phyloP scores from a whole-genome alignment of 2,329 filamentous ascomycete genomes.

The Thielaviopsis musarum region DNA sequence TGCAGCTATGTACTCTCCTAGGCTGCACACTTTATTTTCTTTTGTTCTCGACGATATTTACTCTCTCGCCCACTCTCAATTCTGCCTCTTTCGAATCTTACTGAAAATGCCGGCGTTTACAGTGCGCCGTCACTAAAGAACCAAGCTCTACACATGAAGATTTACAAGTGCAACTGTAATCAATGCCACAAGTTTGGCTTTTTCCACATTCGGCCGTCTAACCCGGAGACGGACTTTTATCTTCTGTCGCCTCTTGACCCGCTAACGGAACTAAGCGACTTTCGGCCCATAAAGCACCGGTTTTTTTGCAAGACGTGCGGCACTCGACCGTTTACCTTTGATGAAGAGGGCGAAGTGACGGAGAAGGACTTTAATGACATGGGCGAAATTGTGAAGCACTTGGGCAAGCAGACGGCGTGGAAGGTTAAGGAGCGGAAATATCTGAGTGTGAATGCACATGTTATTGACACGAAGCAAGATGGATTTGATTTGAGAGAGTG shows the following conservation, averaged over 20 bases:
- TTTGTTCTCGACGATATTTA: neutral
- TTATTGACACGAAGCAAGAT: slow-evolving; percentile 10
- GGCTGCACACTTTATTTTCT: too few relatives aligned
- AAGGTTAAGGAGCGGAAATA: slow-evolving; percentile 7
- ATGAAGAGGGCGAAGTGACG: slow-evolving; percentile 3
- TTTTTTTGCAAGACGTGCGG: slow-evolving; percentile 20
- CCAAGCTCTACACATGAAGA: slow-evolving; percentile 30
- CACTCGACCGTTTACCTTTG: slow-evolving; percentile 22
- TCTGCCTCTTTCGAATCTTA: neutral
- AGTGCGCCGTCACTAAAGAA: neutral
- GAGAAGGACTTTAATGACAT: slow-evolving; percentile 8
- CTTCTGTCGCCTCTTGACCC: slow-evolving; percentile 26
- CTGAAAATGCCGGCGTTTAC: slow-evolving; percentile 6
- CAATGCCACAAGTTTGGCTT: slow-evolving; percentile 28
- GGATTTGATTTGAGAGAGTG: slow-evolving; percentile 13
- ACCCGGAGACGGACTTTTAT: slow-evolving; percentile 26
- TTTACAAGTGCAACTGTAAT: slow-evolving; percentile 25
- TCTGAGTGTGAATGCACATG: slow-evolving; percentile 10
- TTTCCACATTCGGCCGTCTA: slow-evolving; percentile 24
- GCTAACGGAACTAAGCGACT: slow-evolving; percentile 23
- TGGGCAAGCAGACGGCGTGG: slow-evolving; percentile 8
- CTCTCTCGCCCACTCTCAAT: neutral
- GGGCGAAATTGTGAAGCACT: slow-evolving; percentile 2
- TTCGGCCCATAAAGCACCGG: slow-evolving; percentile 20
- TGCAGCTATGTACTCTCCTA: neutral